Evolutionary conservation across 306 rosid species (phyloP).

Genomic region (Alnus rubra): DNA sequence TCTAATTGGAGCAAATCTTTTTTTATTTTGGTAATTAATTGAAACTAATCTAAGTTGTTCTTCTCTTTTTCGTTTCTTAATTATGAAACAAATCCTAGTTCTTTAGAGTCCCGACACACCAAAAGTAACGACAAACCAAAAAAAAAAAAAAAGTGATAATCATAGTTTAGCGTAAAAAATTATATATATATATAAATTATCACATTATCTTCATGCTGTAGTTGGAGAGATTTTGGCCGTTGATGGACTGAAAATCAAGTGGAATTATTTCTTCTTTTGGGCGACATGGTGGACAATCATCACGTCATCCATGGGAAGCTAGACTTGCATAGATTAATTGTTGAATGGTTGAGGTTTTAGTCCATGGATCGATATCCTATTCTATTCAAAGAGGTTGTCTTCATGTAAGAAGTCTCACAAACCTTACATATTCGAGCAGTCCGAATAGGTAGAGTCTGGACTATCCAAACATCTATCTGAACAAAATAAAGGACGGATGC

Average conservation of each 20-base stretch:
- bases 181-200: neutral
- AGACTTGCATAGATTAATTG: neutral
- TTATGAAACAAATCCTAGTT: conserved; percentile 4
- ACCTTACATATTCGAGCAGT: too few species aligned
- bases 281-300: neutral
- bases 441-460: too few species aligned
- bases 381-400: too few species aligned
- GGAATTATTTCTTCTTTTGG: neutral
- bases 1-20: conserved; percentile 7
- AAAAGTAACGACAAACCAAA: conserved; percentile 28
- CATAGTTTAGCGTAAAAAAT: conserved; percentile 11
- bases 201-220: conserved; percentile 18
- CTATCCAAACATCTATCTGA: too few species aligned
- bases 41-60: neutral
- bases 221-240: conserved; percentile 12
- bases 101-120: conserved; percentile 23
- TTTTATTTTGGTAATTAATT: conserved; percentile 21
- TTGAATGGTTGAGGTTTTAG: neutral
- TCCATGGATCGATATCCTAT: neutral
- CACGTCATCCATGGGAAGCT: neutral
- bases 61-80: neutral
- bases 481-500: too few species aligned
- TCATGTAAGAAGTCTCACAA: too few species aligned
- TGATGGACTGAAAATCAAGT: conserved; percentile 20
- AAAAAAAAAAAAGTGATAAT: neutral